These are phyloP conservation scores for Ceratocystis cubensis DNA, from an alignment of 2,329 filamentous ascomycete species.

Conservation along the genomic window DNA sequence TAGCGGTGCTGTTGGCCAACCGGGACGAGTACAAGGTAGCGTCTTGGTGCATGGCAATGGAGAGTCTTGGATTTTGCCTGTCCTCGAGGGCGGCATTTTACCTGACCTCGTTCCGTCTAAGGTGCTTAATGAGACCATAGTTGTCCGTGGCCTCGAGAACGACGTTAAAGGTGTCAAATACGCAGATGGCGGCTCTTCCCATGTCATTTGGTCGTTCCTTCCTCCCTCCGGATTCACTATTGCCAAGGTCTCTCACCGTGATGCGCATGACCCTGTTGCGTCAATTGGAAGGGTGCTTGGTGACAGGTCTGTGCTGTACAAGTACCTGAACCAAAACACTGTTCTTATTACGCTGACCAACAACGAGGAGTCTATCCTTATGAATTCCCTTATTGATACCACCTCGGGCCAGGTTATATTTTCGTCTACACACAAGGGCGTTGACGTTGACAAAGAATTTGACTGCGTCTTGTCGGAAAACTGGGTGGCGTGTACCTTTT, in stretches of 20 bases:
- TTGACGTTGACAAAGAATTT: slow-evolving; percentile 63
- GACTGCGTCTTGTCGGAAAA: slow-evolving; percentile 78
- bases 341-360: slow-evolving; percentile 60
- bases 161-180: slow-evolving; percentile 46
- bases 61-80: slow-evolving; percentile 42
- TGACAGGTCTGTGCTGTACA: slow-evolving; percentile 88
- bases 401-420: slow-evolving; percentile 72
- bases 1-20: slow-evolving; percentile 32
- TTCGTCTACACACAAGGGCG: slow-evolving; percentile 54
- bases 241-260: slow-evolving; percentile 52
- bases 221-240: slow-evolving; percentile 56
- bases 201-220: slow-evolving; percentile 58
- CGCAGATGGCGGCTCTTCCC: slow-evolving; percentile 31
- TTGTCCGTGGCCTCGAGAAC: slow-evolving; percentile 39
- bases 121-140: slow-evolving; percentile 41
- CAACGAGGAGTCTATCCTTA: slow-evolving; percentile 45
- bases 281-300: slow-evolving; percentile 91
- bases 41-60: slow-evolving; percentile 41
- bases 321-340: slow-evolving; percentile 85
- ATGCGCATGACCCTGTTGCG: slow-evolving; percentile 72
- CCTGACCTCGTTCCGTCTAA: slow-evolving; percentile 35
- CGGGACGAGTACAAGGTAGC: slow-evolving; percentile 32
- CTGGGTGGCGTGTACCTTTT: slow-evolving; percentile 84
- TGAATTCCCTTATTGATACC: slow-evolving; percentile 71
- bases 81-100: slow-evolving; percentile 39